These are phyloP conservation scores for Lunasporangiospora selenospora DNA, from an alignment of 192 early-diverging fungal species.

Conservation along the genomic window DNA sequence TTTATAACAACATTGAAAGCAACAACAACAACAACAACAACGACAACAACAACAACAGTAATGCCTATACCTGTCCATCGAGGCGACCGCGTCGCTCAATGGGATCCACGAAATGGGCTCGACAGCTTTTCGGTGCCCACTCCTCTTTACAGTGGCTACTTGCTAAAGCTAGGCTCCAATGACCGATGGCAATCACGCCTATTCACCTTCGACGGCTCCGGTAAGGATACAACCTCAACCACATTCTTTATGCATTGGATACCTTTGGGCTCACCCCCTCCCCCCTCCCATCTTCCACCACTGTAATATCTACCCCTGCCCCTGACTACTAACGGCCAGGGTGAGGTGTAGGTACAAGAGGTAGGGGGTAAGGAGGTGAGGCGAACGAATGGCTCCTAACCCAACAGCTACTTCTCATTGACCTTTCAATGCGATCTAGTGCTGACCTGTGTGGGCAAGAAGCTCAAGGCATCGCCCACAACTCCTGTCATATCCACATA, in stretches of 20 bases:
- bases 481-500: too few relatives aligned
- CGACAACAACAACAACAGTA: not conserved
- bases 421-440: too few relatives aligned
- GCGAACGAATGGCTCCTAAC: too few relatives aligned
- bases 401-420: too few relatives aligned
- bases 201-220: constrained; percentile 38
- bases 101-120: constrained; percentile 1
- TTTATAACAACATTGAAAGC: not conserved
- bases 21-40: not conserved
- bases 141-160: constrained; percentile 29
- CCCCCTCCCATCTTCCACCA: too few relatives aligned
- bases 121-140: constrained; percentile 9
- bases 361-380: too few relatives aligned
- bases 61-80: constrained; percentile 10
- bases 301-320: too few relatives aligned
- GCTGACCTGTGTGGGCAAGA: too few relatives aligned
- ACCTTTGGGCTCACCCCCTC: not conserved
- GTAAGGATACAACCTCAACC: constrained; percentile 4
- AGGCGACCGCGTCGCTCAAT: constrained; percentile 19
- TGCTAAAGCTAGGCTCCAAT: constrained; percentile 22
- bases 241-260: not conserved
- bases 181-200: constrained; percentile 42
- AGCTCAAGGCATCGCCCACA: too few relatives aligned
- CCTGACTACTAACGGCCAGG: too few relatives aligned
- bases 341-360: too few relatives aligned